Evolutionary conservation across 2,329 filamentous ascomycete genomes (phyloP).

Genomic region (Escovopsis sp.): DNA sequence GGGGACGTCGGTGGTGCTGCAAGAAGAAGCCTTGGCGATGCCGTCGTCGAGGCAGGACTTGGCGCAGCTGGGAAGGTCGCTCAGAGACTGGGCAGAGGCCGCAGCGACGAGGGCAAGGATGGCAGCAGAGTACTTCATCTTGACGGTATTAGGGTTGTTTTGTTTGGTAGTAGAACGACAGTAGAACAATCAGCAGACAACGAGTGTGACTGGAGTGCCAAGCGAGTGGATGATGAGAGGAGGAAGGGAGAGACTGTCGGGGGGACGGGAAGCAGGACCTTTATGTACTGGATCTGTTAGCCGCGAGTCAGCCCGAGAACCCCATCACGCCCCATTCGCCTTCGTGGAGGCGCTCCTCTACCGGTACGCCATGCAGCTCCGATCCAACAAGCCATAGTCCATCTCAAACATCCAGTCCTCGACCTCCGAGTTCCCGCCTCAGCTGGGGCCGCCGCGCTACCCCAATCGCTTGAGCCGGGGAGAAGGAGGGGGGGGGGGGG

Average conservation of each 20-base stretch:
- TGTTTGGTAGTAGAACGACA: conserved; percentile 1
- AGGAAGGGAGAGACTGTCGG: conserved; percentile 7
- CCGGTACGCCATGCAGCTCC: not conserved
- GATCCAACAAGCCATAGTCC: not conserved
- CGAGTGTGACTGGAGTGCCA: conserved; percentile 15
- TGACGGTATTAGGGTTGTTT: conserved; percentile 11
- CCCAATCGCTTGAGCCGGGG: conserved; percentile 6
- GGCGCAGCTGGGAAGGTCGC: conserved; percentile 25
- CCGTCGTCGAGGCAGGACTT: conserved; percentile 21
- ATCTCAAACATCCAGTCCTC: not conserved
- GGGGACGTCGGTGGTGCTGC: conserved; percentile 16
- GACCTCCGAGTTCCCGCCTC: not conserved
- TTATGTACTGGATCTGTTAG: conserved; percentile 15
- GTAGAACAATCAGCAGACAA: conserved; percentile 10
- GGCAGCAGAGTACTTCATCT: conserved; percentile 25
- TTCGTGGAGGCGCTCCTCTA: too few species aligned
- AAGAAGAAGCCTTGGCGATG: conserved; percentile 8
- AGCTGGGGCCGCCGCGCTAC: conserved; percentile 7
- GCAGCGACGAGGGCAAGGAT: conserved; percentile 20
- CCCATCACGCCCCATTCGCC: not conserved
- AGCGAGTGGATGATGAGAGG: conserved; percentile 16
- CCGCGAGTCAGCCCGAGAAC: not conserved
- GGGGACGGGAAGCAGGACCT: conserved; percentile 5
- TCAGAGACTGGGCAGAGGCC: conserved; percentile 19
- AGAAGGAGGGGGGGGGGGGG: conserved; percentile 1